Evolutionary conservation across 768 basidiomycete species (phyloP).

Genomic region (Panus rudis): DNA sequence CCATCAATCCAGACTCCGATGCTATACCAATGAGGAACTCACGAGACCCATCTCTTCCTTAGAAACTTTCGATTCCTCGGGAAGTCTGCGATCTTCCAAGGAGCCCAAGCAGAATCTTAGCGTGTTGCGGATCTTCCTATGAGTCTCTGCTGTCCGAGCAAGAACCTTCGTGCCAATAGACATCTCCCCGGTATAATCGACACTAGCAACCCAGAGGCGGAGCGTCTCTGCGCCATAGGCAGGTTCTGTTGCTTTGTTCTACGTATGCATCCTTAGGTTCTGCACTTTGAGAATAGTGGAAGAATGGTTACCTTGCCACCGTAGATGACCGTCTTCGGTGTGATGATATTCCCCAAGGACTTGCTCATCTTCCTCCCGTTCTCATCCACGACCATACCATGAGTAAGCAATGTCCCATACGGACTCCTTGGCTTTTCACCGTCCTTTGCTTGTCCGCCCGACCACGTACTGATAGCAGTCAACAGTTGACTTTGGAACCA

Average conservation of each 20-base stretch:
- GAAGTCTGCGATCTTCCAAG: conserved; percentile 35
- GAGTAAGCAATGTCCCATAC: conserved; percentile 81
- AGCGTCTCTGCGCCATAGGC: conserved; percentile 83
- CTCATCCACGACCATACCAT: conserved; percentile 94
- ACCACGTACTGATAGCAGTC: conserved; percentile 59
- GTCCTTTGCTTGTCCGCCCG: conserved; percentile 9
- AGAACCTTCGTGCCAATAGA: conserved; percentile 76
- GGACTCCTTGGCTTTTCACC: conserved; percentile 34
- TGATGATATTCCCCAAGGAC: conserved; percentile 85
- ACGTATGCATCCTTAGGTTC: conserved; percentile 3
- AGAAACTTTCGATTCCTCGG: conserved; percentile 29
- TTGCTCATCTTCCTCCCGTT: conserved; percentile 97
- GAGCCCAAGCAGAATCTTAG: conserved; percentile 84
- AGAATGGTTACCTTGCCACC: conserved; percentile 59
- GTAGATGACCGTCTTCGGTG: conserved; percentile 71
- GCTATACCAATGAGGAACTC: conserved; percentile 19
- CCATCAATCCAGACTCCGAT: background rate
- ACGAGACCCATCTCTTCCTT: conserved; percentile 58
- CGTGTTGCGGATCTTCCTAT: conserved; percentile 83
- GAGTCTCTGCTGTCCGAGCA: conserved; percentile 62
- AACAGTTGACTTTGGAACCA: conserved; percentile 98
- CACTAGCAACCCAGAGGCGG: conserved; percentile 86
- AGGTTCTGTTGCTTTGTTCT: conserved; percentile 67
- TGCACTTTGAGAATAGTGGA: background rate
- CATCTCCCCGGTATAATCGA: conserved; percentile 86